Evolutionary conservation across 2,329 filamentous ascomycete species (phyloP).

Genomic region (Incumbomyces lentus): DNA sequence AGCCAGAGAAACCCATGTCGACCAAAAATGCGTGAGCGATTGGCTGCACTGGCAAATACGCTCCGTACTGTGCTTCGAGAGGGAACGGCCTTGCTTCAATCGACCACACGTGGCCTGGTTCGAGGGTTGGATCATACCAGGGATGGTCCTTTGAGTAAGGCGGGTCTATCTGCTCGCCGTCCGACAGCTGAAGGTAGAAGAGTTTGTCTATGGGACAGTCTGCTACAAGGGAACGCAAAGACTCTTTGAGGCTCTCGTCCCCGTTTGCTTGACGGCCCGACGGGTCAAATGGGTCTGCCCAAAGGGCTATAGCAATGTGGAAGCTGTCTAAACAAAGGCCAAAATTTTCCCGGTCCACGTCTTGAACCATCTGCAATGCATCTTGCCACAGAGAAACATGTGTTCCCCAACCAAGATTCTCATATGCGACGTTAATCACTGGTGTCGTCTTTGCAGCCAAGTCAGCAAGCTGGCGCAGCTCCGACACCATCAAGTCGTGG

Average conservation of each 20-base stretch:
- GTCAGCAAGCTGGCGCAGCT: slow-evolving; percentile 26
- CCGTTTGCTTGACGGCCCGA: slow-evolving; percentile 18
- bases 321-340: slow-evolving; percentile 31
- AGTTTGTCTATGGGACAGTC: no score
- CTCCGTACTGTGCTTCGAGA: no score
- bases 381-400: slow-evolving; percentile 27
- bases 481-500: slow-evolving; percentile 21
- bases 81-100: no score
- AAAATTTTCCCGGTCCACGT: slow-evolving; percentile 27
- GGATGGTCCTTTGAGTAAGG: no score
- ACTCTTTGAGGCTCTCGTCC: slow-evolving; percentile 14
- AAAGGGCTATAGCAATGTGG: slow-evolving; percentile 26
- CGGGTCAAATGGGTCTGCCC: slow-evolving; percentile 22
- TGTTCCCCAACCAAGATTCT: slow-evolving; percentile 26
- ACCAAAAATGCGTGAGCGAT: no score
- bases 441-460: slow-evolving; percentile 9
- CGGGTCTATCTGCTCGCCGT: no score
- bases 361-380: slow-evolving; percentile 21
- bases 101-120: no score
- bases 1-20: no score
- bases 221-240: slow-evolving; percentile 17
- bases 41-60: no score
- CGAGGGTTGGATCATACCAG: no score
- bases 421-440: slow-evolving; percentile 24
- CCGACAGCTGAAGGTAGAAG: no score